These are phyloP conservation scores for Amanita phalloides DNA, from an alignment of 768 basidiomycete species.

Conservation along the genomic window DNA sequence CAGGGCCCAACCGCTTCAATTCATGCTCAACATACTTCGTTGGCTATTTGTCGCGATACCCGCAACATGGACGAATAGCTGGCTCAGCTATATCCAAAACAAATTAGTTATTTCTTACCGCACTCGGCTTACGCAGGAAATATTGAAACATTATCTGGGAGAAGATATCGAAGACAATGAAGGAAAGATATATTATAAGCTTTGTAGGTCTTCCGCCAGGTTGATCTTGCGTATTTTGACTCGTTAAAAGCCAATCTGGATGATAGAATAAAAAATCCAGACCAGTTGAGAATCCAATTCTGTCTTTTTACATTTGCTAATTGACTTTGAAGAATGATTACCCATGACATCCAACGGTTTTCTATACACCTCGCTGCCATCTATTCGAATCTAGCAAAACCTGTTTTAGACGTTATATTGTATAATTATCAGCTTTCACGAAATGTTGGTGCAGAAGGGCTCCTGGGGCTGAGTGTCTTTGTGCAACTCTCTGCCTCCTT, in stretches of 20 bases:
- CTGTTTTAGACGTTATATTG: conserved; percentile 81
- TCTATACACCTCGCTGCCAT: conserved; percentile 86
- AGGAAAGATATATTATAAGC: conserved; percentile 88
- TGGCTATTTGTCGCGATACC: conserved; percentile 93
- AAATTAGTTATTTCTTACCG: conserved; percentile 87
- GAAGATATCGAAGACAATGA: conserved; percentile 51
- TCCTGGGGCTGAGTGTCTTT: conserved; percentile 70
- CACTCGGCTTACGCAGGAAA: conserved; percentile 74
- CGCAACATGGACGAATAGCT: conserved; percentile 88
- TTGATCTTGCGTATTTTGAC: background rate
- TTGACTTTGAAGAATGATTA: conserved; percentile 63
- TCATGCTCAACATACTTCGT: conserved; percentile 74
- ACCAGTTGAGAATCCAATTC: conserved; percentile 49
- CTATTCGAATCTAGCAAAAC: conserved; percentile 91
- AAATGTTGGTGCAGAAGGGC: conserved; percentile 91
- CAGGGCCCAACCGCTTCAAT: conserved; percentile 66
- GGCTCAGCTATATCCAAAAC: conserved; percentile 89
- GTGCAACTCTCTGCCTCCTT: conserved; percentile 80
- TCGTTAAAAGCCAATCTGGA: conserved; percentile 72
- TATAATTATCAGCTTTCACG: conserved; percentile 94
- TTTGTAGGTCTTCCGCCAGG: conserved; percentile 39
- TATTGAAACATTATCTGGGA: conserved; percentile 79
- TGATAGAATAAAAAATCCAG: conserved; percentile 92
- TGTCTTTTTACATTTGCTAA: conserved; percentile 1
- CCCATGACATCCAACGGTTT: conserved; percentile 91